Evolutionary conservation across 257 asterid genomes (phyloP).

Genomic region (Anisodus acutangulus): DNA sequence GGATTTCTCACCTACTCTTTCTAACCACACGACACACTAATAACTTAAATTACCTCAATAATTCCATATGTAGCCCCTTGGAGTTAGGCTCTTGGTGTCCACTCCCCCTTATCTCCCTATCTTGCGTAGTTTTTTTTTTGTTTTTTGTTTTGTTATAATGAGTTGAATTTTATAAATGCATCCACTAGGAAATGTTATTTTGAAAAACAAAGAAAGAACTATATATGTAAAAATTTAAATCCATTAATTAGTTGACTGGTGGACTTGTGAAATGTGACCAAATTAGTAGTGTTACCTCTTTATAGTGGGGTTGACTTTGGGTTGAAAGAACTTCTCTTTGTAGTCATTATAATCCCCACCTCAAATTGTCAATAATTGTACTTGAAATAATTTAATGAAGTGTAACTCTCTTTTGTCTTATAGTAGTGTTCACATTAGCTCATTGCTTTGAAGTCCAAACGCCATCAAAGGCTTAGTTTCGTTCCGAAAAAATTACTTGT

Average conservation of each 20-base stretch:
- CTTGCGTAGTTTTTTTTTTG: not conserved
- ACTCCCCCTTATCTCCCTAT: no score
- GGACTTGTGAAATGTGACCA: constrained; percentile 35
- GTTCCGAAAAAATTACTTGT: no score
- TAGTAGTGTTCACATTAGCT: not conserved
- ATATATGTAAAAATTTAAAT: constrained; percentile 23
- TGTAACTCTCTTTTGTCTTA: constrained; percentile 4
- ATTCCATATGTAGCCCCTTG: not conserved
- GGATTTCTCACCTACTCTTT: constrained; percentile 29
- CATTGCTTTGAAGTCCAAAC: constrained; percentile 11
- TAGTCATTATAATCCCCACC: constrained; percentile 1
- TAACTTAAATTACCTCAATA: not conserved
- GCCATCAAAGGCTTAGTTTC: not conserved
- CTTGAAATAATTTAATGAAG: constrained; percentile 4
- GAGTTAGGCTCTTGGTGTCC: constrained; percentile 26
- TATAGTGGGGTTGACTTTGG: constrained; percentile 21
- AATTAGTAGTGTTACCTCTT: not conserved
- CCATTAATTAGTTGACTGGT: constrained; percentile 39
- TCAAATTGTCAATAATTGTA: constrained; percentile 1
- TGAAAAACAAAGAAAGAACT: not conserved
- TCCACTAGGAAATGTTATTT: not conserved
- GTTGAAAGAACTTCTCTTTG: not conserved
- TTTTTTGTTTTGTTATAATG: not conserved
- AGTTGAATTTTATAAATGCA: no score
- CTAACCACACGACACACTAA: not conserved